These are phyloP conservation scores for Powellomyces hirtus DNA, from an alignment of 192 early-diverging fungal genomes.

Conservation along the genomic window DNA sequence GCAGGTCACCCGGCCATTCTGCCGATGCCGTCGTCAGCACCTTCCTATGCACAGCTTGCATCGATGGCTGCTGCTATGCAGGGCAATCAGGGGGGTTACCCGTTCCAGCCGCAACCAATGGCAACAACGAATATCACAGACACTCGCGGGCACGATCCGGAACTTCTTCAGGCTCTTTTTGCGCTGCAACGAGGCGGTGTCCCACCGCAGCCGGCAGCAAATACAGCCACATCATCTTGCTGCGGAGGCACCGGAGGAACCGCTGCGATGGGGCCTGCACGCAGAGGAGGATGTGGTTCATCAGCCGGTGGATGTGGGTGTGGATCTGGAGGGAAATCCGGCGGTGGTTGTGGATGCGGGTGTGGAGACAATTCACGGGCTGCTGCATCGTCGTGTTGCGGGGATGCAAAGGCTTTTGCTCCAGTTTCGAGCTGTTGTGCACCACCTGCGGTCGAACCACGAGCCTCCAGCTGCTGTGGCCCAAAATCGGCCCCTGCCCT, in stretches of 20 bases:
- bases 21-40: slow-evolving; percentile 7
- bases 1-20: background rate
- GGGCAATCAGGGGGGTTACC: background rate
- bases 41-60: background rate
- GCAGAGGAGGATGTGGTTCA: background rate
- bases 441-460: background rate
- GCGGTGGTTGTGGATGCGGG: background rate
- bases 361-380: background rate
- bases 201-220: background rate
- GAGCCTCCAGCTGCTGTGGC: background rate
- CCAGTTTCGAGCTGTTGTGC: no score
- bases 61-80: no score
- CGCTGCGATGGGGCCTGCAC: background rate
- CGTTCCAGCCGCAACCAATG: background rate
- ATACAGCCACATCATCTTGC: background rate
- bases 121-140: background rate
- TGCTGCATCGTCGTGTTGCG: background rate
- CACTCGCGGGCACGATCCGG: slow-evolving; percentile 22
- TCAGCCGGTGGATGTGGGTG: background rate
- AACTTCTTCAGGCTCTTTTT: slow-evolving; percentile 9
- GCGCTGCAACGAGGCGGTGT: slow-evolving; percentile 21
- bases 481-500: background rate
- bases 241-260: background rate
- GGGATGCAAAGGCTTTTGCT: no score
- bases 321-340: background rate